Evolutionary conservation across 2,329 filamentous ascomycete genomes (phyloP).

Genomic region (Aspergillus caelatus): DNA sequence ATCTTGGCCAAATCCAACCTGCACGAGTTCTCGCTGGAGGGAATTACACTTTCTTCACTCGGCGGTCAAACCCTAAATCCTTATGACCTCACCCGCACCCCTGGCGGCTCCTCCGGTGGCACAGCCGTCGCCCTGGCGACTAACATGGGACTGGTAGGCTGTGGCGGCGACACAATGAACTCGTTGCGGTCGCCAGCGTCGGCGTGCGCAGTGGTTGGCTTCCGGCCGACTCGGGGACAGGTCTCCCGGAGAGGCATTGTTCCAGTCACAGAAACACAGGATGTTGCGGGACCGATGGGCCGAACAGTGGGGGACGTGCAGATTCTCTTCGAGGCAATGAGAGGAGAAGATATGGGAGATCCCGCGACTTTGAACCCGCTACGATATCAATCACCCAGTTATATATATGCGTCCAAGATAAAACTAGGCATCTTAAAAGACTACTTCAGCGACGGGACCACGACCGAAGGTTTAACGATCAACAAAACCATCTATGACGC

Average conservation of each 20-base stretch:
- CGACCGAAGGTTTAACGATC: constrained; percentile 45
- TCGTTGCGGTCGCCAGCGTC: constrained; percentile 64
- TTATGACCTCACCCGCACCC: constrained; percentile 67
- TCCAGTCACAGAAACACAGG: constrained; percentile 61
- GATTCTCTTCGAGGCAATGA: constrained; percentile 32
- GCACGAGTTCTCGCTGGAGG: constrained; percentile 67
- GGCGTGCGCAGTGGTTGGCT: constrained; percentile 62
- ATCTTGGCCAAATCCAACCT: constrained; percentile 64
- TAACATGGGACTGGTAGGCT: constrained; percentile 61
- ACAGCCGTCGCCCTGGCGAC: constrained; percentile 62
- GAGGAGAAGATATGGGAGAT: constrained; percentile 9
- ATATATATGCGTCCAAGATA: neutral
- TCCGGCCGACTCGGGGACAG: constrained; percentile 60
- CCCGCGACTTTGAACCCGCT: neutral
- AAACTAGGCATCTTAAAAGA: constrained; percentile 6
- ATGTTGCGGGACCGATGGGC: constrained; percentile 59
- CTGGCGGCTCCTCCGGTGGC: constrained; percentile 66
- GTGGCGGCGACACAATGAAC: constrained; percentile 65
- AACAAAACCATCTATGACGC: constrained; percentile 55
- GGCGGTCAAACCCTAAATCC: constrained; percentile 69
- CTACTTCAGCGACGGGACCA: constrained; percentile 1
- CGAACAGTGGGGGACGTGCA: constrained; percentile 40
- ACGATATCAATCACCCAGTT: neutral
- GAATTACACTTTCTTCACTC: constrained; percentile 63
- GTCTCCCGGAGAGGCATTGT: constrained; percentile 56